Base-by-base conservation (phyloP, 805 yeast genomes). In the Metschnikowia lunata region DNA sequence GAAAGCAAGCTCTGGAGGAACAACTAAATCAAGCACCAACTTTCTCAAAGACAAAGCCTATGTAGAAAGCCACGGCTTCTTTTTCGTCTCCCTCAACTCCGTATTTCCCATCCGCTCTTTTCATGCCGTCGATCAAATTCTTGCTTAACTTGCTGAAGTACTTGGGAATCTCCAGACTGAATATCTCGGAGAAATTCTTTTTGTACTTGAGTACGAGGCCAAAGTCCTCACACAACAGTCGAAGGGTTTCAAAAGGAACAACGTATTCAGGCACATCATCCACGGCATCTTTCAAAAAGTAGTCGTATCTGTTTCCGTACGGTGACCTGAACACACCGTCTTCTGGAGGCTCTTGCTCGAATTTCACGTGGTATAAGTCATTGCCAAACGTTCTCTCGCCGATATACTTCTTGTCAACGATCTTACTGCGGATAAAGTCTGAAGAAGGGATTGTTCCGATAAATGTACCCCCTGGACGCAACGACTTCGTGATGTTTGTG, bases 191-290 rank as follows among this genome's bases (percentile, higher is more conserved):
- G 55, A 93, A 91, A 41, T 86, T 83, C 71, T 82, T 82, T 57
- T 83, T 83, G 54, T 79, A 79, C 47, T 83, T 76, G 46, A 93
- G 66, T 45, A 80, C 83, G 49, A 91, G 64, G 11, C 88, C 88
- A 61, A 81, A 86, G 46, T 88, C 95, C 58, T 83, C 88, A 36
- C 97, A 95, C 43, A 91, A 66, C 44, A 83, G 79, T 62, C 96
- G 75, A 46, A 93, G 78, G 1, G 83, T 78, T 57, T 91, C 97
- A 64, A 93, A 89, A 1, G 97, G 98, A 7, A 93, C 97, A 6
- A 93, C 95, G 58, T 85, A 93, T 59, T 93, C 99, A 0, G 98
- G 98, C 23, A 93, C 97, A 56, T 93, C 83, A 49, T 88, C 97
- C 39, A 93, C 91, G 0, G 99, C 99, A 67, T 93, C 99, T 51